Base-by-base conservation (phyloP, 331 rosid genomes). In the Spiraea crenata region DNA sequence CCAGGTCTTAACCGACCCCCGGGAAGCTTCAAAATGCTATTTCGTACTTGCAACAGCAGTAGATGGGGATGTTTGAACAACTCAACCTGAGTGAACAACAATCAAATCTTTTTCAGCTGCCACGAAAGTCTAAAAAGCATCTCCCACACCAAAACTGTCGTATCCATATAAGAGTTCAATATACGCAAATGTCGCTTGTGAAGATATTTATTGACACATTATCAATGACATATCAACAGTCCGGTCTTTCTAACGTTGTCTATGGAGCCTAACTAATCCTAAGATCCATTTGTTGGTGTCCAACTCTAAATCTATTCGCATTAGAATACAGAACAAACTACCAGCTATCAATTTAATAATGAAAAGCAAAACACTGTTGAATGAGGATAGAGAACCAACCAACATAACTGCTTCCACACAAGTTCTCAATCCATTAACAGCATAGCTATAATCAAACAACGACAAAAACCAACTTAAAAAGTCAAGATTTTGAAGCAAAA, bases 21-120 rank as follows among this genome's bases (percentile, higher is more conserved):
- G 0, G 99, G 99, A 65, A 93, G 97, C 87, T 83, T 87, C 73
- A 83, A 85, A 58, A 81, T 65, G 74, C 95, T 87, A 63, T 93
- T 93, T 51, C 85, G 83, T 64, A 89, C 77, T 93, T 91, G 99
- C 78, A 89, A 81, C 51, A 93, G 19, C 79, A 93, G 70, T 82
- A 90, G 60, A 77, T 93, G 99, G 4, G 98, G 99, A 75, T 93
- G 95, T 65, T 90, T 87, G 82, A 93, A 93, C 87, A 93, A 78
- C 77, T 93, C 99, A 54, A 93, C 97, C 98, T 93, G 86, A 77
- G 74, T 62, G 51, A 62, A 73, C 55, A 65, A 79, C 19, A 59
- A 42, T 46, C 15, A 7, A 54, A 65, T 40, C 38, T 69, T 54
- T 20, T 16, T 68, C 13, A 8, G 17, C 25, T 52, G 31, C 31